Evolutionary conservation across 768 basidiomycete species (phyloP), one percentile per base, ranked within the genome.

Genomic region (Fomitopsis serialis): DNA sequence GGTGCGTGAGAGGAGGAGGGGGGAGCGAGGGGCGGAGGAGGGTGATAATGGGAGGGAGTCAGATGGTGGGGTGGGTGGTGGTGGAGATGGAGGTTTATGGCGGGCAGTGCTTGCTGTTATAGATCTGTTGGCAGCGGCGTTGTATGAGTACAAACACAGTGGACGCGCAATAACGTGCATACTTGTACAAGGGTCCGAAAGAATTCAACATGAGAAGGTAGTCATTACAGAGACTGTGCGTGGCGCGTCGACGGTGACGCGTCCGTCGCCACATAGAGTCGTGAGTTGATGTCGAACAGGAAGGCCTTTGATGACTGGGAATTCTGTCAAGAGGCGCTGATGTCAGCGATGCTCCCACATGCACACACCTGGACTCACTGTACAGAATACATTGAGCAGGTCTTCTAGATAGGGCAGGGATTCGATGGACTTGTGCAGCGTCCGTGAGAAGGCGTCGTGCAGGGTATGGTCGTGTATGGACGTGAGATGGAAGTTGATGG

Each of bases 281-380:
- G 79, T 22, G 92, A 92, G 3, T 77, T 77, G 17, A 81, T 84
- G 64, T 98, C 95, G 60, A 96, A 98, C 13, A 98, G 71, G 65
- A 95, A 98, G 0, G 93, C 91, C 67, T 98, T 98, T 35, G 91
- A 85, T 27, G 94, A 89, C 62, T 90, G 89, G 2, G 90, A 94
- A 56, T 92, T 92, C 92, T 96, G 59, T 17, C 25, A 22, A 8
- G 8, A 7, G 6, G 21, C n/a, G 17, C 10, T 42, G 42, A 25
- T 11, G 34, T 49, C 21, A 51, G 48, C 32, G 32, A 22, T 4
- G 36, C 29, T 10, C 6, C 9, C n/a, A 23, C 3, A 19, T 44
- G 17, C 22, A 24, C 12, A 22, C 44, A 10, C 13, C 1, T 11
- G 21, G 1, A 61, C 81, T 54, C 56, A 89, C 89, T 15, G 85